These are phyloP conservation scores for Baudoinia panamericana DNA, from an alignment of 495 filamentous ascomycete species.

Conservation along the genomic window DNA sequence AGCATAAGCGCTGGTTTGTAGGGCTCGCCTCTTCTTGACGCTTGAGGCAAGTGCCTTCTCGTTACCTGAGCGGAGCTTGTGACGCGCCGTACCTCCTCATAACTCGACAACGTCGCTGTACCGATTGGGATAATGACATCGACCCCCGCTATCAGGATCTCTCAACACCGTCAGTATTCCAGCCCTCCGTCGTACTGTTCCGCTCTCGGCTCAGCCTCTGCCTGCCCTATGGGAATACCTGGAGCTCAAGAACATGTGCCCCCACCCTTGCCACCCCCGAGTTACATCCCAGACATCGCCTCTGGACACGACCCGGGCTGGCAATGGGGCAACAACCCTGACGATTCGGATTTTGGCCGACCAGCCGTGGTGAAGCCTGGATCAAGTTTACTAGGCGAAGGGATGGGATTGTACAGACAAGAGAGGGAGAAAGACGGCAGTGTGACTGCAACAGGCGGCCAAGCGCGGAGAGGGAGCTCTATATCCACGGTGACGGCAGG, in stretches of 20 bases:
- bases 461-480: conserved; percentile 27
- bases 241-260: conserved; percentile 38
- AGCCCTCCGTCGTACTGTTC: conserved; percentile 5
- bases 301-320: conserved; percentile 47
- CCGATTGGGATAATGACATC: too few species aligned
- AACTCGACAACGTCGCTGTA: too few species aligned
- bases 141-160: conserved; percentile 18
- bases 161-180: conserved; percentile 10
- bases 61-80: too few species aligned
- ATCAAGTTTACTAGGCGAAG: conserved; percentile 43
- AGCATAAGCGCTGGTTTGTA: conserved; percentile 1
- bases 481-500: conserved; percentile 26
- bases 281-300: conserved; percentile 40
- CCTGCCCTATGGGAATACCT: conserved; percentile 44
- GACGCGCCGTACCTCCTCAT: too few species aligned
- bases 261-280: conserved; percentile 51
- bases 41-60: conserved; percentile 8
- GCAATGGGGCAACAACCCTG: conserved; percentile 40
- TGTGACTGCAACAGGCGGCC: conserved; percentile 24
- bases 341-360: conserved; percentile 16
- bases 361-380: conserved; percentile 32
- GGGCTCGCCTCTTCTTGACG: conserved; percentile 1
- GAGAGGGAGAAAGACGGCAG: conserved; percentile 35
- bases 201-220: conserved; percentile 5
- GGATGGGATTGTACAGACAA: conserved; percentile 31